Evolutionary conservation across 371 early-diverging fungal genomes (phyloP).

Genomic region (Mucor piriformis): DNA sequence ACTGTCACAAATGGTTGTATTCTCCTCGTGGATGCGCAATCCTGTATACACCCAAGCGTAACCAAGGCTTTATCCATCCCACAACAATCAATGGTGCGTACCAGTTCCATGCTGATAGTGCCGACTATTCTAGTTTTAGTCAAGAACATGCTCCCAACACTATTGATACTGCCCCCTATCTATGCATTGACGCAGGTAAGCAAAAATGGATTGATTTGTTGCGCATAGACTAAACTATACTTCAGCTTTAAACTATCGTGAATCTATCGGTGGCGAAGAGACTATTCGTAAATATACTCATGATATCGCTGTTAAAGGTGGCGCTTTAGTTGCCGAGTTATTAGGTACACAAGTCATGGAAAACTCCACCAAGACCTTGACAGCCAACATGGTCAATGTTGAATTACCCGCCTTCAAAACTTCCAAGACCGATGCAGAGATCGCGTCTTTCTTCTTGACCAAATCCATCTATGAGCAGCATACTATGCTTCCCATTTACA

Average conservation of each 20-base stretch:
- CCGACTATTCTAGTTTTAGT: slow-evolving; percentile 39
- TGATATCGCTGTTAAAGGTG: slow-evolving; percentile 60
- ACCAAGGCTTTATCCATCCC: slow-evolving; percentile 58
- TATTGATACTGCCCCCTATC: slow-evolving; percentile 32
- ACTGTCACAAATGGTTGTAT: slow-evolving; percentile 79
- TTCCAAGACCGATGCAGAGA: slow-evolving; percentile 35
- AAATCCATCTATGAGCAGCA: slow-evolving; percentile 44
- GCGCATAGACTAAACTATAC: not conserved
- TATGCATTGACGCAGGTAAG: slow-evolving; percentile 48
- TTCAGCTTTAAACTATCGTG: slow-evolving; percentile 51
- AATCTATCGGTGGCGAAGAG: slow-evolving; percentile 59
- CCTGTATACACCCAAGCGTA: slow-evolving; percentile 58
- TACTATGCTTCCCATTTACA: slow-evolving; percentile 45
- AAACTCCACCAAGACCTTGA: slow-evolving; percentile 46
- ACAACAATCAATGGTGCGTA: slow-evolving; percentile 54
- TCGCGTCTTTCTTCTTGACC: slow-evolving; percentile 28
- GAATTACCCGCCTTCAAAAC: slow-evolving; percentile 55
- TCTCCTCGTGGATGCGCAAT: slow-evolving; percentile 62
- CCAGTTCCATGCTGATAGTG: slow-evolving; percentile 21
- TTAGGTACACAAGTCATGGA: slow-evolving; percentile 65
- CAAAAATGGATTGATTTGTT: too few species aligned
- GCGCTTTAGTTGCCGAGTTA: slow-evolving; percentile 57
- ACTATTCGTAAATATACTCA: slow-evolving; percentile 60
- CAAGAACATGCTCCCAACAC: slow-evolving; percentile 32
- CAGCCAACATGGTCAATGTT: slow-evolving; percentile 63